Evolutionary conservation across 1,284 basidiomycete species (phyloP).

Genomic region (Ganoderma sinense): DNA sequence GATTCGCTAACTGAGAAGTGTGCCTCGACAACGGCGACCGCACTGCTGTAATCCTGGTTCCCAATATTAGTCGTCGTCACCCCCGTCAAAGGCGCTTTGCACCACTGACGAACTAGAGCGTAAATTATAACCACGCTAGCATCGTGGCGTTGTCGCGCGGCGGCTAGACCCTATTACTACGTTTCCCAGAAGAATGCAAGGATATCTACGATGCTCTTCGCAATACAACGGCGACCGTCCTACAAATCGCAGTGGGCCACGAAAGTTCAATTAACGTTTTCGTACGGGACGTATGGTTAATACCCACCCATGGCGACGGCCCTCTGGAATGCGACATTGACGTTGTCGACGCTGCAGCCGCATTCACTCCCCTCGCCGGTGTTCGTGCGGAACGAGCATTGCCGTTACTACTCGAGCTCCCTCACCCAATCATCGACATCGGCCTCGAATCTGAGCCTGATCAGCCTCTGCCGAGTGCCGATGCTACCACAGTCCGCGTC

Average conservation of each 20-base stretch:
- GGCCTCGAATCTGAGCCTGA: not conserved
- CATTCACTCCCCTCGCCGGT: not conserved
- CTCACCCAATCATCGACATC: not conserved
- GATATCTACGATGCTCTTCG: not conserved
- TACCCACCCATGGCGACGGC: not conserved
- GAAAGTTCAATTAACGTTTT: not conserved
- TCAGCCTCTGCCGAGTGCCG: not conserved
- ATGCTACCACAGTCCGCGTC: not conserved
- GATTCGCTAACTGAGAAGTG: not conserved
- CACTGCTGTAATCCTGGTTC: not conserved
- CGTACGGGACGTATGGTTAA: not conserved
- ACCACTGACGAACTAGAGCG: not conserved
- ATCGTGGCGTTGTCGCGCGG: not conserved
- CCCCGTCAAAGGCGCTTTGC: not conserved
- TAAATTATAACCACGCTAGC: not conserved
- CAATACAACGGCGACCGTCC: not conserved
- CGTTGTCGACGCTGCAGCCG: not conserved
- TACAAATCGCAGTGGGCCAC: not conserved
- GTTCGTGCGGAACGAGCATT: not conserved
- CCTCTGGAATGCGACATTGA: not conserved
- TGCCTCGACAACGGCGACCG: not conserved
- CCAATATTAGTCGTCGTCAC: not conserved
- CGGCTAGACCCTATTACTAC: not conserved
- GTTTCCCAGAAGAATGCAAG: not conserved
- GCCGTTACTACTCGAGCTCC: not conserved